Conservation (phyloP, 2,329 filamentous ascomycete species). For the Orbilia blumenaviensis region DNA sequence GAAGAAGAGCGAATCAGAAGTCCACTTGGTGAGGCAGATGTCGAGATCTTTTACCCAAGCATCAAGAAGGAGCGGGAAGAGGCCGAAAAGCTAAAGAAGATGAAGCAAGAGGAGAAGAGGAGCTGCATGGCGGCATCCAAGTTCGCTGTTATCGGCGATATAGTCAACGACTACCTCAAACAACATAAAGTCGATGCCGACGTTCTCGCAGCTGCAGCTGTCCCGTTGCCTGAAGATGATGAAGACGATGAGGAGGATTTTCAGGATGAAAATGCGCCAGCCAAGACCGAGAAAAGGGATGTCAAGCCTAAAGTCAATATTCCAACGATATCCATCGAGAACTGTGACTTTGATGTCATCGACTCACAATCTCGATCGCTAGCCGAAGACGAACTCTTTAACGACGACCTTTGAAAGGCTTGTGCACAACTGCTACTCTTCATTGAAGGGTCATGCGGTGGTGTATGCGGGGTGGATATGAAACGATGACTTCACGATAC, state of each 20-base stretch:
- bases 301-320: slow-evolving; percentile 3
- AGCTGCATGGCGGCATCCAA: slow-evolving; percentile 26
- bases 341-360: slow-evolving; percentile 26
- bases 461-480: slow-evolving; percentile 10
- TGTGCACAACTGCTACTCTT: not conserved
- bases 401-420: slow-evolving; percentile 30
- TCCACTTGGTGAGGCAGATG: slow-evolving; percentile 45
- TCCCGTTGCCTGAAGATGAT: slow-evolving; percentile 38
- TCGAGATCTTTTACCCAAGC: slow-evolving; percentile 49
- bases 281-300: not conserved
- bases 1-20: slow-evolving; percentile 40
- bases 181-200: slow-evolving; percentile 11
- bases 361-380: slow-evolving; percentile 30
- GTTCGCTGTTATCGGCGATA: slow-evolving; percentile 45
- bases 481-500: slow-evolving; percentile 10
- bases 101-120: slow-evolving; percentile 24
- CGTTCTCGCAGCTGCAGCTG: slow-evolving; percentile 15
- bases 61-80: slow-evolving; percentile 46
- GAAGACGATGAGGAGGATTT: slow-evolving; percentile 16
- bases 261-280: not conserved
- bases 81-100: slow-evolving; percentile 25
- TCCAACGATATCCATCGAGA: slow-evolving; percentile 15
- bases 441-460: not conserved
- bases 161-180: slow-evolving; percentile 37
- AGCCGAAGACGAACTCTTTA: slow-evolving; percentile 41